These are phyloP conservation scores for Malassezia pachydermatis DNA, from an alignment of 1,284 basidiomycete genomes.

Conservation along the genomic window DNA sequence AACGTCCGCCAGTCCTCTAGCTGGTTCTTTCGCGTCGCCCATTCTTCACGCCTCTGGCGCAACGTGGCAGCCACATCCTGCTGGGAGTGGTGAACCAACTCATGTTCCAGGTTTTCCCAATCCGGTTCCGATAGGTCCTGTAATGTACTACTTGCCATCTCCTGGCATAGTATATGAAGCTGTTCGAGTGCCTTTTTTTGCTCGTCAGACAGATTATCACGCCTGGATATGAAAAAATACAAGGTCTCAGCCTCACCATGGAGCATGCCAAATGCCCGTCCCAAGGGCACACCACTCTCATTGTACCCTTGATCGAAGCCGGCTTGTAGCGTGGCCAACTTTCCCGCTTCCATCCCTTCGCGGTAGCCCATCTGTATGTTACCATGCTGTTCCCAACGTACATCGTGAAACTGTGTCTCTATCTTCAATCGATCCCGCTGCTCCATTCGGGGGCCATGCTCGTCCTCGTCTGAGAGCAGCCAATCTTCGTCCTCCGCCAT, in stretches of 20 bases:
- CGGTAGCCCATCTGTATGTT: constrained; percentile 63
- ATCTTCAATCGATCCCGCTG: constrained; percentile 18
- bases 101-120: constrained; percentile 10
- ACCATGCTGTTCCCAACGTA: constrained; percentile 3
- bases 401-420: constrained; percentile 17
- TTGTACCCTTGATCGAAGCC: constrained; percentile 72
- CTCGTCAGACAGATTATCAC: background rate
- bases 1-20: background rate
- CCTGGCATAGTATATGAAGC: background rate
- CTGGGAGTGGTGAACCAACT: constrained; percentile 2
- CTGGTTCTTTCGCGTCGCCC: background rate
- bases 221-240: background rate
- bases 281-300: constrained; percentile 59
- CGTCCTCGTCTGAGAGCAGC: constrained; percentile 15
- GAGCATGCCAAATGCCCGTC: constrained; percentile 60
- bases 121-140: constrained; percentile 10
- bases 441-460: constrained; percentile 11
- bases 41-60: background rate
- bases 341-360: constrained; percentile 72
- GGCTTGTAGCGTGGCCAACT: constrained; percentile 63
- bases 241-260: constrained; percentile 52
- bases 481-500: constrained; percentile 11
- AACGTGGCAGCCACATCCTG: background rate
- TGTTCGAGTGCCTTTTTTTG: background rate
- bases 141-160: background rate